Evolutionary conservation across 2,329 filamentous ascomycete genomes (phyloP).

Genomic region (Penicillium digitatum): DNA sequence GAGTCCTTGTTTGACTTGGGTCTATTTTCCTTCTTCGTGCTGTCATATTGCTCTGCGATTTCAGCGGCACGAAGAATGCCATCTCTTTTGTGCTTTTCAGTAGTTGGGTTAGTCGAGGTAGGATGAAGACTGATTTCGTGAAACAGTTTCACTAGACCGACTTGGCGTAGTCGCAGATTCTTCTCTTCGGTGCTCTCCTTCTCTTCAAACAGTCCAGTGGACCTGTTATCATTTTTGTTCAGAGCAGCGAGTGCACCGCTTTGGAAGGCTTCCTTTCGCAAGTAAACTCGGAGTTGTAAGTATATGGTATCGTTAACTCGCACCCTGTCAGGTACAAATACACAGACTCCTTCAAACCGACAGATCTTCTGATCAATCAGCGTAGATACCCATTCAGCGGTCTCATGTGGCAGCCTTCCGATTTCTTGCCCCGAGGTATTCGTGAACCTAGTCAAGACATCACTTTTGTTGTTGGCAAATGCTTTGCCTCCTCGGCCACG

Average conservation of each 20-base stretch:
- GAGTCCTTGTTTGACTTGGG: slow-evolving; percentile 33
- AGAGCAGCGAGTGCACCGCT: slow-evolving; percentile 50
- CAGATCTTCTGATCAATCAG: slow-evolving; percentile 88
- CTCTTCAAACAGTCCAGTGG: slow-evolving; percentile 72
- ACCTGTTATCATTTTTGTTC: slow-evolving; percentile 62
- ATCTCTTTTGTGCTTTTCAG: slow-evolving; percentile 75
- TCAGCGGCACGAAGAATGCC: slow-evolving; percentile 84
- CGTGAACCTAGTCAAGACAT: slow-evolving; percentile 89
- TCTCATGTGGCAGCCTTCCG: slow-evolving; percentile 80
- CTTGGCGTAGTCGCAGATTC: slow-evolving; percentile 74
- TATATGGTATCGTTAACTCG: slow-evolving; percentile 94
- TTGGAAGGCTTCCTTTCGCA: slow-evolving; percentile 72
- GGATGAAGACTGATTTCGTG: slow-evolving; percentile 83
- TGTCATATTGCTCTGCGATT: slow-evolving; percentile 69
- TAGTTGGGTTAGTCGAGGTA: slow-evolving; percentile 66
- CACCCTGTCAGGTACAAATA: slow-evolving; percentile 80
- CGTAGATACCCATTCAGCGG: slow-evolving; percentile 85
- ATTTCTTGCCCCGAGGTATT: slow-evolving; percentile 75
- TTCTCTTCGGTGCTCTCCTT: slow-evolving; percentile 84
- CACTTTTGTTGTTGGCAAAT: slow-evolving; percentile 60
- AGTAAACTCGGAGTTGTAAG: slow-evolving; percentile 73
- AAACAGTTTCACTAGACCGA: slow-evolving; percentile 82
- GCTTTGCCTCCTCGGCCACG: slow-evolving; percentile 45
- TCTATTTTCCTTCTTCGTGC: slow-evolving; percentile 51
- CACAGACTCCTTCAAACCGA: slow-evolving; percentile 78